Percentiles rank a stretch among this genome's conserved stretches.
phyloP scores from a whole-genome alignment of 2,329 filamentous ascomycete species.

The Penicillium fuscoglaucum region DNA sequence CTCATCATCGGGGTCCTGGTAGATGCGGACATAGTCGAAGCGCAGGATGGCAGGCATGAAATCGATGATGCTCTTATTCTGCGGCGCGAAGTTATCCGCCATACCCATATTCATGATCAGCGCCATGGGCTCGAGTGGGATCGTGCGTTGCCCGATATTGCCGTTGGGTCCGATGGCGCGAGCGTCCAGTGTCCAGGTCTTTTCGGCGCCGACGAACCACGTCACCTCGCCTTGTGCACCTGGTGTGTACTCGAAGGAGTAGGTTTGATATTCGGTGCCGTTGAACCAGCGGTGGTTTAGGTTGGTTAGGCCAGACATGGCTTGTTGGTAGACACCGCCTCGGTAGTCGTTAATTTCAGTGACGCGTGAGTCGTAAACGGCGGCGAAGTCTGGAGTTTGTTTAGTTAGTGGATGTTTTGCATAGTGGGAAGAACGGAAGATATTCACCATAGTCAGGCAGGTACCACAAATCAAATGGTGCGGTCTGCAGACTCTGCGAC shows the following conservation, averaged over 20 bases:
- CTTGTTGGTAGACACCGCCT: slow-evolving; percentile 64
- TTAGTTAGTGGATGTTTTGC: background rate
- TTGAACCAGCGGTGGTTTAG: slow-evolving; percentile 68
- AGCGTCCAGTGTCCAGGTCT: slow-evolving; percentile 64
- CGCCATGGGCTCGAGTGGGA: slow-evolving; percentile 67
- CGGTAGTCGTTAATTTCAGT: slow-evolving; percentile 62
- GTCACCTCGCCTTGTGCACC: slow-evolving; percentile 61
- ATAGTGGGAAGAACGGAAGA: background rate
- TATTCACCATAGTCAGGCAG: slow-evolving; percentile 58
- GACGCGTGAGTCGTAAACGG: slow-evolving; percentile 62
- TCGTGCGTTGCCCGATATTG: slow-evolving; percentile 65
- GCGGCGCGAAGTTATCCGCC: slow-evolving; percentile 63
- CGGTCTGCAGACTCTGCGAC: slow-evolving; percentile 67
- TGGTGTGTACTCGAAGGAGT: slow-evolving; percentile 64
- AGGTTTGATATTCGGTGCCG: slow-evolving; percentile 62
- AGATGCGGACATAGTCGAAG: slow-evolving; percentile 70
- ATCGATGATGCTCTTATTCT: slow-evolving; percentile 59
- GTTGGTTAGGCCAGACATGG: slow-evolving; percentile 61
- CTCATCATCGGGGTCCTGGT: slow-evolving; percentile 61
- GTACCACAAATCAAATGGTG: slow-evolving; percentile 70
- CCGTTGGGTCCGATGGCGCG: slow-evolving; percentile 66
- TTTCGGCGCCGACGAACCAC: slow-evolving; percentile 67
- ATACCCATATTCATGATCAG: slow-evolving; percentile 71
- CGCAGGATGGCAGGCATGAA: slow-evolving; percentile 65
- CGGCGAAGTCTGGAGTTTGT: slow-evolving; percentile 54